Evolutionary conservation across 805 yeast genomes (phyloP).

Genomic region (Debaryomyces tyrocola): DNA sequence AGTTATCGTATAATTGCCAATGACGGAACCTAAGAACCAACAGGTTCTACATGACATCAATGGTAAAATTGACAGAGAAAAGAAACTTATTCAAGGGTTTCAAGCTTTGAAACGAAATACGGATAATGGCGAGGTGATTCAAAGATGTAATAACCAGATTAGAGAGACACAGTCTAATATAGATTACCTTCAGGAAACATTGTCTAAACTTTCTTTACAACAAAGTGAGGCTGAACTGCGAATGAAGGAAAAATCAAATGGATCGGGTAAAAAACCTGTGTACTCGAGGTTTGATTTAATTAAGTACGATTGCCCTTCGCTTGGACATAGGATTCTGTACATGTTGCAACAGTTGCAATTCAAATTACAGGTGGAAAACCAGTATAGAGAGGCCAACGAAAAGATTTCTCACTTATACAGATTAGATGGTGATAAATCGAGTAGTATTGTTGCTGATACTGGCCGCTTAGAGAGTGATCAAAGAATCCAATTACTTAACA

Average conservation of each 20-base stretch:
- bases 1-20: neutral
- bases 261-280: conserved; percentile 33
- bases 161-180: conserved; percentile 90
- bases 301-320: conserved; percentile 90
- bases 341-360: conserved; percentile 95
- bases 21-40: conserved; percentile 15
- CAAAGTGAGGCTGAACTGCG: conserved; percentile 9
- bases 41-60: conserved; percentile 63
- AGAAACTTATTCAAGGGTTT: conserved; percentile 85
- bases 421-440: conserved; percentile 86
- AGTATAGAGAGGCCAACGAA: conserved; percentile 89
- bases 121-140: conserved; percentile 77
- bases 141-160: conserved; percentile 85
- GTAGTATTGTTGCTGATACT: conserved; percentile 84
- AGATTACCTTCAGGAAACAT: conserved; percentile 78
- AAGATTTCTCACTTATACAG: conserved; percentile 83
- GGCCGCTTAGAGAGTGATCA: conserved; percentile 83
- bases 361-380: conserved; percentile 90
- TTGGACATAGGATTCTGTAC: conserved; percentile 91
- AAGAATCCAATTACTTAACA: conserved; percentile 78
- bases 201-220: conserved; percentile 52
- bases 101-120: conserved; percentile 77
- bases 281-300: conserved; percentile 77
- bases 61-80: conserved; percentile 84
- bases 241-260: conserved; percentile 5